These are phyloP conservation scores for Chlorella sp. DNA, from an alignment of 139 green algal genomes.

Conservation along the genomic window DNA sequence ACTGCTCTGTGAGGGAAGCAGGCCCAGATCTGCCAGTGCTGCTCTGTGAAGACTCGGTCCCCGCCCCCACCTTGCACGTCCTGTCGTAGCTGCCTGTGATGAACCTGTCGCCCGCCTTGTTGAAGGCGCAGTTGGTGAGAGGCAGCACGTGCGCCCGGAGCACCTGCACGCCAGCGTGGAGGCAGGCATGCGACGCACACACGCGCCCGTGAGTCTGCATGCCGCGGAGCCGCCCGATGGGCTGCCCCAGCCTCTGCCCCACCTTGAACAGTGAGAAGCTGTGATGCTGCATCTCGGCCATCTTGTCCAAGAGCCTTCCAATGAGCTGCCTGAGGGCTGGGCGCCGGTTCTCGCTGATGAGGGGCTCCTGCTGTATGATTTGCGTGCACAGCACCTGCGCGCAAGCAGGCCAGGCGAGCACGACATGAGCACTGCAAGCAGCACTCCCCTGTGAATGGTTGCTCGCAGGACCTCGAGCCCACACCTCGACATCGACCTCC, in stretches of 20 bases:
- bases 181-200: neutral
- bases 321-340: slow-evolving; percentile 48
- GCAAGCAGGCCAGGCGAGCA: neutral
- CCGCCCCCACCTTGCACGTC: slow-evolving; percentile 58
- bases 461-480: too few species aligned
- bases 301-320: slow-evolving; percentile 48
- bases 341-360: slow-evolving; percentile 49
- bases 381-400: slow-evolving; percentile 19
- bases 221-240: too few species aligned
- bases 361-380: slow-evolving; percentile 55
- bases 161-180: slow-evolving; percentile 32
- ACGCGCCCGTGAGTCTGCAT: neutral
- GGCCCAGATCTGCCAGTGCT: too few species aligned
- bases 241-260: too few species aligned
- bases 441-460: too few species aligned
- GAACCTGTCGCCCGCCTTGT: slow-evolving; percentile 70
- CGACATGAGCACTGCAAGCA: too few species aligned
- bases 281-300: slow-evolving; percentile 38
- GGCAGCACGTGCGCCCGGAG: slow-evolving; percentile 67
- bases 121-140: slow-evolving; percentile 78
- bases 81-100: slow-evolving; percentile 74
- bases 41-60: neutral
- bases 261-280: slow-evolving; percentile 62
- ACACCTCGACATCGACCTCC: slow-evolving; percentile 58
- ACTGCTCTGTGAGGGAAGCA: too few species aligned